Evolutionary conservation across 768 basidiomycete genomes (phyloP).

Genomic region (Trametes maxima): DNA sequence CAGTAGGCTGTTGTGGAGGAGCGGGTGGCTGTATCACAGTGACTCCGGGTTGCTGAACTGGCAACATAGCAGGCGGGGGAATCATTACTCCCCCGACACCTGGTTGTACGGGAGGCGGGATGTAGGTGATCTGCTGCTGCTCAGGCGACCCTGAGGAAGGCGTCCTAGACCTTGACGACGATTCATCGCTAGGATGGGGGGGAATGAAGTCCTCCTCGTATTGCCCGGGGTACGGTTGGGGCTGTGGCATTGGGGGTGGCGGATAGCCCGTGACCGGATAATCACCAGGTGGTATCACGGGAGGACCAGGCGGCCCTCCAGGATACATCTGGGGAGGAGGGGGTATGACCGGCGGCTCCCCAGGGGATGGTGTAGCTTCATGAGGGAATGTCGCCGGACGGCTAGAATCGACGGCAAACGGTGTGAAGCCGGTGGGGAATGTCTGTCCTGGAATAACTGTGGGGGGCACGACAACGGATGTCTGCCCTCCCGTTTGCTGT

Average conservation of each 20-base stretch:
- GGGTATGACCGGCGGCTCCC: slow-evolving; percentile 11
- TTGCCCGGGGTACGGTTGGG: neutral
- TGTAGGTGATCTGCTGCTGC: neutral
- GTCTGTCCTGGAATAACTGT: neutral
- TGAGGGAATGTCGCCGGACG: slow-evolving; percentile 1
- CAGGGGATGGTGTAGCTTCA: slow-evolving; percentile 2
- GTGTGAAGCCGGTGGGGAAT: slow-evolving; percentile 15
- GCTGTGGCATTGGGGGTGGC: neutral
- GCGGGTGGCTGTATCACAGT: neutral
- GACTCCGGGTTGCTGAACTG: neutral
- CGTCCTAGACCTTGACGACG: too few species aligned
- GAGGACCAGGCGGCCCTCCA: neutral
- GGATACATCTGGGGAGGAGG: neutral
- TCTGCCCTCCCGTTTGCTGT: neutral
- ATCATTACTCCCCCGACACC: neutral
- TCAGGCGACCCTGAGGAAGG: neutral
- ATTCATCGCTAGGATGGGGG: neutral
- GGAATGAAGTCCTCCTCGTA: neutral
- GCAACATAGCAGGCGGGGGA: neutral
- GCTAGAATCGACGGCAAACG: neutral
- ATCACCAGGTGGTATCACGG: slow-evolving; percentile 16
- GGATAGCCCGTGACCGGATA: neutral
- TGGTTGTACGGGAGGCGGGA: neutral
- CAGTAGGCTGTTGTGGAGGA: neutral
- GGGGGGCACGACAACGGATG: slow-evolving; percentile 11